A percentile compares a stretch with the other conserved stretches of the same genome.
Evolutionary conservation across 345 rosid species (phyloP).

Genomic region (Clausena lansium): DNA sequence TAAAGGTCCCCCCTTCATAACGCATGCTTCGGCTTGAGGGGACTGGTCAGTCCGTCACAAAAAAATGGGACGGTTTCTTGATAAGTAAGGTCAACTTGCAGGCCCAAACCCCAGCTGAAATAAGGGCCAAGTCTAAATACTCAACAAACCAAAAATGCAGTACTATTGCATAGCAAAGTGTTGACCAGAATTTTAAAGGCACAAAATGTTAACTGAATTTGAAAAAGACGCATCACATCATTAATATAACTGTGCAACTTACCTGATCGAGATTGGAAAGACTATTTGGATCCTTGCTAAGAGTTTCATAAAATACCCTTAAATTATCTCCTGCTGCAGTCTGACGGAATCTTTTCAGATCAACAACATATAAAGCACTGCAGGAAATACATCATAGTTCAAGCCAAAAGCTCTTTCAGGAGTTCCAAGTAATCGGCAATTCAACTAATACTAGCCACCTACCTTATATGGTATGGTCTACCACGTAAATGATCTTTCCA

Average conservation of each 20-base stretch:
- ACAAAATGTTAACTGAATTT: background rate
- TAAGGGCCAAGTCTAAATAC: background rate
- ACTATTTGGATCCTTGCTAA: conserved; percentile 99
- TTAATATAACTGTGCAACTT: conserved; percentile 13
- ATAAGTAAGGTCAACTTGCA: background rate
- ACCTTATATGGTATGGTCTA: conserved; percentile 96
- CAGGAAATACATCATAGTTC: conserved; percentile 25
- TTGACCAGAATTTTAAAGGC: background rate
- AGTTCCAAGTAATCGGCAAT: background rate
- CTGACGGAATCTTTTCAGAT: conserved; percentile 87
- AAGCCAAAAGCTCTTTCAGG: conserved; percentile 16
- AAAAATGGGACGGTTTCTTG: background rate
- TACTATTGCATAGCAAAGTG: background rate
- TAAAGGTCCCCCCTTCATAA: background rate
- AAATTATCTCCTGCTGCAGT: conserved; percentile 98
- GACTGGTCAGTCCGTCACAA: background rate
- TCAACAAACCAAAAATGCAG: background rate
- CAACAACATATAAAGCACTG: conserved; percentile 97
- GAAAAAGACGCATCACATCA: background rate
- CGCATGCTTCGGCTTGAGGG: background rate
- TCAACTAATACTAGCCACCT: conserved; percentile 22
- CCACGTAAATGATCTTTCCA: conserved; percentile 98
- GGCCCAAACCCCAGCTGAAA: background rate
- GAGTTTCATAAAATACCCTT: conserved; percentile 93
- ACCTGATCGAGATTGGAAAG: conserved; percentile 94